phyloP scores from a whole-genome alignment of 2,329 filamentous ascomycete genomes.

The Fusarium sp. region DNA sequence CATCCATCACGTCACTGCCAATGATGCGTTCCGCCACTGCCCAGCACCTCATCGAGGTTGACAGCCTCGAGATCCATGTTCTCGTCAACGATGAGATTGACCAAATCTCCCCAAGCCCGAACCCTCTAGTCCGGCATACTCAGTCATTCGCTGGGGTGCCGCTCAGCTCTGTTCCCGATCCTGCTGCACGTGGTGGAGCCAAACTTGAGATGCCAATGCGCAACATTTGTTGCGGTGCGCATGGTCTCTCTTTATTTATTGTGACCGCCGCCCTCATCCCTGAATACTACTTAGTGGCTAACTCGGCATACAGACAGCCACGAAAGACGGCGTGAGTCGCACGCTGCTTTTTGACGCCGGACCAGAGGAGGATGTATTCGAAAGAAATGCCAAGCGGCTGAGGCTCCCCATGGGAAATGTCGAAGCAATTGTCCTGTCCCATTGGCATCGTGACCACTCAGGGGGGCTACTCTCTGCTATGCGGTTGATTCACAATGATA shows the following conservation, averaged over 20 bases:
- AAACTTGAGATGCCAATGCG: constrained; percentile 8
- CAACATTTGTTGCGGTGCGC: not conserved
- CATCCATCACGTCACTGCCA: too few relatives aligned
- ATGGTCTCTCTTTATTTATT: constrained; percentile 1
- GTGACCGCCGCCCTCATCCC: not conserved
- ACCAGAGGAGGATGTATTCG: not conserved
- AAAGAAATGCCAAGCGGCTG: not conserved
- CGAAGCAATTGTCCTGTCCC: not conserved
- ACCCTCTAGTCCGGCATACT: not conserved
- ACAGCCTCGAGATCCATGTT: not conserved
- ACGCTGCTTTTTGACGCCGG: not conserved
- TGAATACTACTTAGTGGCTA: rapidly evolving
- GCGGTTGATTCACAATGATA: not conserved
- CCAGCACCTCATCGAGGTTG: not conserved
- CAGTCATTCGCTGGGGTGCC: not conserved
- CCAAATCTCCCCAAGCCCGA: constrained; percentile 1
- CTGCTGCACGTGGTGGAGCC: not conserved
- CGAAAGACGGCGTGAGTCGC: not conserved
- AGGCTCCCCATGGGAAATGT: not conserved
- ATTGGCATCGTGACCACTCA: constrained; percentile 9
- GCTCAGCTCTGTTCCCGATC: not conserved
- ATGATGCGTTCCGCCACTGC: too few relatives aligned
- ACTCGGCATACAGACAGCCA: not conserved
- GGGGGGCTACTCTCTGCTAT: not conserved
- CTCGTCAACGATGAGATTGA: constrained; percentile 3